Conservation (phyloP, 2,329 filamentous ascomycete genomes). For the Ascochyta koolunga region DNA sequence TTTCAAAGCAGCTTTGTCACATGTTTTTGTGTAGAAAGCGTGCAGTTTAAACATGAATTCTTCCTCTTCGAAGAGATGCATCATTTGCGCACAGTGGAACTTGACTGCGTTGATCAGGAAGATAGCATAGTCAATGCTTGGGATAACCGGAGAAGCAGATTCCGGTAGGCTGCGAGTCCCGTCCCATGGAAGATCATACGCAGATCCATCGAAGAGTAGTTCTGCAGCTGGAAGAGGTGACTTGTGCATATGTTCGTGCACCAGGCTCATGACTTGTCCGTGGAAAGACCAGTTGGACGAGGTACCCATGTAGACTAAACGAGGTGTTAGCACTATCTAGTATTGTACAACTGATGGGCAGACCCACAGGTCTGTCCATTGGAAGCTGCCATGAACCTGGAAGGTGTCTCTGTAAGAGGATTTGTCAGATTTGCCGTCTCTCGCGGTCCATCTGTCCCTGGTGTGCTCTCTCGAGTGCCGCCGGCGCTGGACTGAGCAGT, state of each 20-base stretch:
- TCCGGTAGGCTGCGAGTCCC: conserved; percentile 43
- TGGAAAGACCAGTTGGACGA: conserved; percentile 65
- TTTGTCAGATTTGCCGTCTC: conserved; percentile 32
- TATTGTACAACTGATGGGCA: not conserved
- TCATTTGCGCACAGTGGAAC: conserved; percentile 61
- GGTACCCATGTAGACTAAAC: conserved; percentile 58
- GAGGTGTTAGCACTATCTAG: not conserved
- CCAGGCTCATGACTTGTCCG: conserved; percentile 56
- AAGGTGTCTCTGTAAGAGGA: conserved; percentile 32
- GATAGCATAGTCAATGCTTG: conserved; percentile 58
- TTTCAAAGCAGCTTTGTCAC: conserved; percentile 31
- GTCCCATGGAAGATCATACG: conserved; percentile 61
- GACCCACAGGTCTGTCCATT: conserved; percentile 27
- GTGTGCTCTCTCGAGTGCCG: conserved; percentile 27
- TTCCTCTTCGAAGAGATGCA: conserved; percentile 62
- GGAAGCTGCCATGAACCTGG: conserved; percentile 36
- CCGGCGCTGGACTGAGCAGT: conserved; percentile 19
- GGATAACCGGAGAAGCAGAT: conserved; percentile 50
- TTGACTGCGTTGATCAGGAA: conserved; percentile 63
- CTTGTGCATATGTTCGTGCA: conserved; percentile 55
- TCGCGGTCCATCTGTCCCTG: conserved; percentile 23
- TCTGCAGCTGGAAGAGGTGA: conserved; percentile 52
- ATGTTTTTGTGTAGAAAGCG: conserved; percentile 49
- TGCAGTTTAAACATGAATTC: conserved; percentile 56
- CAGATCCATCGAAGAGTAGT: conserved; percentile 58